A percentile compares a stretch with the other conserved stretches of the same genome.
phyloP scores from a whole-genome alignment of 1,284 basidiomycete genomes.

The Sporisorium reilianum region DNA sequence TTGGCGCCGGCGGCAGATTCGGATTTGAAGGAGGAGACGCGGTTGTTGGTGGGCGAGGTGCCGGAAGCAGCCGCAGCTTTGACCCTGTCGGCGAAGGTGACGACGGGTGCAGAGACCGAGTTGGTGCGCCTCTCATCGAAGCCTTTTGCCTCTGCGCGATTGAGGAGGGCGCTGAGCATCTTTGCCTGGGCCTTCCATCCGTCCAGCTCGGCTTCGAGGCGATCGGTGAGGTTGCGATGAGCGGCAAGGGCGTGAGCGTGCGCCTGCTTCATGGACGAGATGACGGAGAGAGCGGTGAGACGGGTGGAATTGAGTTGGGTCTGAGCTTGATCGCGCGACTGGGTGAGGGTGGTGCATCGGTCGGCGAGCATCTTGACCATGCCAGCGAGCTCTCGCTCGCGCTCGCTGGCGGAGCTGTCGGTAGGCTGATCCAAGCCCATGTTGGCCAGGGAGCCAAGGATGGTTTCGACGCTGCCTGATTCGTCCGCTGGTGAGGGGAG shows the following conservation, averaged over 20 bases:
- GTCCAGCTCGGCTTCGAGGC: constrained; percentile 65
- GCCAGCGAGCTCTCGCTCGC: constrained; percentile 47
- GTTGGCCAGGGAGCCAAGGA: constrained; percentile 45
- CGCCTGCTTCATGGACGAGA: constrained; percentile 60
- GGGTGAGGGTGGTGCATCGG: constrained; percentile 36
- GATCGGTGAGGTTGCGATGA: constrained; percentile 55
- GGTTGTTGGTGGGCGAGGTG: constrained; percentile 25
- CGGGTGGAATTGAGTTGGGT: constrained; percentile 58
- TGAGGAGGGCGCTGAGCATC: constrained; percentile 64
- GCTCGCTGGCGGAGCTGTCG: constrained; percentile 29
- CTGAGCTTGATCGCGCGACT: constrained; percentile 38
- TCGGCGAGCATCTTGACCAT: constrained; percentile 56
- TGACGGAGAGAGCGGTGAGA: constrained; percentile 62
- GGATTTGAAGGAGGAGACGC: constrained; percentile 32
- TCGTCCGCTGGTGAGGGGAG: constrained; percentile 27
- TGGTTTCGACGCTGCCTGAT: constrained; percentile 25
- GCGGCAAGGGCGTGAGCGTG: constrained; percentile 59
- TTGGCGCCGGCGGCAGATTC: constrained; percentile 12
- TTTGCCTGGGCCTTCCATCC: constrained; percentile 63
- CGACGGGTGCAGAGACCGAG: constrained; percentile 18
- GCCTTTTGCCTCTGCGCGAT: constrained; percentile 51
- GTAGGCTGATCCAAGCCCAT: constrained; percentile 53
- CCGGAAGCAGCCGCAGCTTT: constrained; percentile 33
- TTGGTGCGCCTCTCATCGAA: constrained; percentile 46
- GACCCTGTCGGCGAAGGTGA: constrained; percentile 37